Evolutionary conservation across 1,284 basidiomycete species (phyloP).

Genomic region (Ganoderma boninense): DNA sequence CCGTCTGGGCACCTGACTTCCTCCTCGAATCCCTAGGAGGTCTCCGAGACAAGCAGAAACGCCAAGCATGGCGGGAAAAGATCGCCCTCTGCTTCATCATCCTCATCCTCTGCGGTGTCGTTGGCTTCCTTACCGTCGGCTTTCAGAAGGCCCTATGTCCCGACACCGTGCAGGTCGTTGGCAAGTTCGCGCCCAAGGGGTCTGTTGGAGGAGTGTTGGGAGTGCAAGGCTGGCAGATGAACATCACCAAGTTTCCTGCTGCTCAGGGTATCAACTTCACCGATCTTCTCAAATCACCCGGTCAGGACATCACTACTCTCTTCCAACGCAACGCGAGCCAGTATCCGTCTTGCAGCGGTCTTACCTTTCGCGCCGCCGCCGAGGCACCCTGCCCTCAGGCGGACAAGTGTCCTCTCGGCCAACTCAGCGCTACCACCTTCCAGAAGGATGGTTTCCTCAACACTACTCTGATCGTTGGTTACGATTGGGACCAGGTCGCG

Average conservation of each 20-base stretch:
- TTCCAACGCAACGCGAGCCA: conserved; percentile 77
- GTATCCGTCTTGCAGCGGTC: conserved; percentile 69
- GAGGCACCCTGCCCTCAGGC: conserved; percentile 75
- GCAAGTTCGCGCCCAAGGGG: conserved; percentile 75
- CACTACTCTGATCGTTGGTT: conserved; percentile 78
- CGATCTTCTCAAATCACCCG: conserved; percentile 57
- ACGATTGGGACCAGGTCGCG: conserved; percentile 88
- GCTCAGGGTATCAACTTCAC: conserved; percentile 72
- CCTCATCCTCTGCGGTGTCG: conserved; percentile 75
- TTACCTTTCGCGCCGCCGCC: conserved; percentile 73
- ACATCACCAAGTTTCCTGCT: conserved; percentile 64
- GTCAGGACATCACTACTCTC: conserved; percentile 89
- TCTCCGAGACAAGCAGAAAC: conserved; percentile 78
- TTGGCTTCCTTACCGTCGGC: conserved; percentile 96
- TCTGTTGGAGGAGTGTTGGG: conserved; percentile 72
- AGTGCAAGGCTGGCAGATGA: conserved; percentile 82
- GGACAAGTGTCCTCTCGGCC: conserved; percentile 69
- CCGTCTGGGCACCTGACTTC: conserved; percentile 91
- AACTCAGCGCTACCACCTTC: conserved; percentile 66
- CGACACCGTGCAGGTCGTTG: conserved; percentile 58
- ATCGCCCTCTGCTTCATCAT: conserved; percentile 93
- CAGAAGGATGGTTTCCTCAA: conserved; percentile 67
- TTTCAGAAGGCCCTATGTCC: conserved; percentile 95
- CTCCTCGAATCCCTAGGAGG: conserved; percentile 81
- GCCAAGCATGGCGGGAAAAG: conserved; percentile 99